Evolutionary conservation across 306 rosid genomes (phyloP).

Genomic region (Abrus pulchellus): DNA sequence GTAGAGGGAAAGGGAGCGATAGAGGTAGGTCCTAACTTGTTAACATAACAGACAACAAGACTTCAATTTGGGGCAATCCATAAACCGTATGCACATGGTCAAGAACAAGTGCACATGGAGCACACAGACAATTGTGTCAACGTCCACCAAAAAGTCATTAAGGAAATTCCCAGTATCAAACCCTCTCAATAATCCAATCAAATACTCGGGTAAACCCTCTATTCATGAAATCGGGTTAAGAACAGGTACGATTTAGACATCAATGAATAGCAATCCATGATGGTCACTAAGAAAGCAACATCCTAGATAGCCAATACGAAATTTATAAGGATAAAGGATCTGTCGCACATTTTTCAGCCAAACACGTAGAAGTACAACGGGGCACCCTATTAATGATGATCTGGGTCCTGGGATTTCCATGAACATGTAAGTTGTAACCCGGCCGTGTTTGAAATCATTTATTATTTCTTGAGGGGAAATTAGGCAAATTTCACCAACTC

Average conservation of each 20-base stretch:
- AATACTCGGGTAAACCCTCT: conserved; percentile 41
- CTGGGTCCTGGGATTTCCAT: conserved; percentile 39
- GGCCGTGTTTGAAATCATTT: conserved; percentile 34
- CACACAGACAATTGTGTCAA: conserved; percentile 50
- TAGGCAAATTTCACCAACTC: conserved; percentile 16
- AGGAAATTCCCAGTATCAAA: conserved; percentile 32
- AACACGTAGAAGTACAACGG: conserved; percentile 24
- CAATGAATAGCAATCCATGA: conserved; percentile 32
- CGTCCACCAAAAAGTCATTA: conserved; percentile 35
- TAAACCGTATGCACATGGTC: conserved; percentile 69
- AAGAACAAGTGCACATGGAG: conserved; percentile 68
- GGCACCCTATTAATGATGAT: conserved; percentile 29
- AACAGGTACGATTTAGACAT: conserved; percentile 22
- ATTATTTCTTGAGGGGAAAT: conserved; percentile 2
- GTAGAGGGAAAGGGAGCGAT: conserved; percentile 26
- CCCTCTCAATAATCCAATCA: conserved; percentile 26
- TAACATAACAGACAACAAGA: conserved; percentile 58
- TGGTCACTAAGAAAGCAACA: conserved; percentile 25
- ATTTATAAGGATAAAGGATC: conserved; percentile 38
- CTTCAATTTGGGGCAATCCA: conserved; percentile 51
- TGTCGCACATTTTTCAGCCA: conserved; percentile 18
- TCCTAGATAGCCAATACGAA: conserved; percentile 16
- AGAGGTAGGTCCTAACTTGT: conserved; percentile 61
- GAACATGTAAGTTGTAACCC: conserved; percentile 8
- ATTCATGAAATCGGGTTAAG: conserved; percentile 21